Percentiles rank a stretch among this genome's conserved stretches.
Conservation (phyloP, 2,329 filamentous ascomycete species). For the Fusarium keratoplasticum region DNA sequence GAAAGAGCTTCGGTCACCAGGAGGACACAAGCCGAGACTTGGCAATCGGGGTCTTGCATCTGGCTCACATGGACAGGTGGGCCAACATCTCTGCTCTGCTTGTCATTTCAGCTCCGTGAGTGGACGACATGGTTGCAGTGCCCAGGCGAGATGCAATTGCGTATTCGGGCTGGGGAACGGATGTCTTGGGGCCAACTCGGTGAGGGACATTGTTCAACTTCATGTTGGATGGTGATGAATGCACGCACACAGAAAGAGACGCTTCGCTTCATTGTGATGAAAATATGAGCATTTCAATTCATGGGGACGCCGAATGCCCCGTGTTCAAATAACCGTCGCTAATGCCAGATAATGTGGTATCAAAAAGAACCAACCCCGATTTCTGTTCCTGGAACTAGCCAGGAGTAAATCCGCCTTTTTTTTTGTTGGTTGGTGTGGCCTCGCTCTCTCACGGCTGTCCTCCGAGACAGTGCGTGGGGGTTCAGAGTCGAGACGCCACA, state of each 20-base stretch:
- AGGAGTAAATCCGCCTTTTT: constrained; percentile 18
- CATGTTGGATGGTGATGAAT: background rate
- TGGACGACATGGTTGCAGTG: constrained; percentile 10
- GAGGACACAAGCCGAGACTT: constrained; percentile 15
- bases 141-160: constrained; percentile 3
- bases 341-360: constrained; percentile 39
- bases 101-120: constrained; percentile 30
- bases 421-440: constrained; percentile 3
- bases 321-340: constrained; percentile 37
- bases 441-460: background rate
- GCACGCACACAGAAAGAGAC: background rate
- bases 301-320: constrained; percentile 33
- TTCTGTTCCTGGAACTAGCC: constrained; percentile 22
- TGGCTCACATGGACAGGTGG: constrained; percentile 10
- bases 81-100: background rate
- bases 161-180: background rate
- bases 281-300: constrained; percentile 32
- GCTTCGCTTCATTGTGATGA: background rate
- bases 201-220: background rate
- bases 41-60: constrained; percentile 35
- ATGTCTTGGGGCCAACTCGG: background rate
- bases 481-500: background rate
- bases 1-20: background rate
- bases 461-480: constrained; percentile 1
- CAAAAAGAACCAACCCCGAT: constrained; percentile 19